Evolutionary conservation across 495 filamentous ascomycete species (phyloP).

Genomic region (Neurospora sp.): DNA sequence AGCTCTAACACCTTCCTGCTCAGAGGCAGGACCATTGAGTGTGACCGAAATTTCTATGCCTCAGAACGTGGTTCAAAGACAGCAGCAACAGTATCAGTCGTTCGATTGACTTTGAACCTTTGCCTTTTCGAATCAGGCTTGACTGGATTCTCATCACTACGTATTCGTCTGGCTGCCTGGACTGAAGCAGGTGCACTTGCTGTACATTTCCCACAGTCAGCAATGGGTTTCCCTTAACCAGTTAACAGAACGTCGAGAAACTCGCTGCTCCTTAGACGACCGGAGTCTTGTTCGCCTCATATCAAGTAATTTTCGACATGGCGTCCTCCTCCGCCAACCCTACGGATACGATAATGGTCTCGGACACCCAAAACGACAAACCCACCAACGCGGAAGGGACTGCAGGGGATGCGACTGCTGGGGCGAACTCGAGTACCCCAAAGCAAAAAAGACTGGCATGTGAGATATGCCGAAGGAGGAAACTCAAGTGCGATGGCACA

Average conservation of each 20-base stretch:
- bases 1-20: neutral
- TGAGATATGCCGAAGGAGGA: slow-evolving; percentile 87
- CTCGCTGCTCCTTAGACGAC: neutral
- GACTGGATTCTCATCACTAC: neutral
- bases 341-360: slow-evolving; percentile 25
- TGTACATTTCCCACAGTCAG: neutral
- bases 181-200: neutral
- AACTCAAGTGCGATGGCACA: slow-evolving; percentile 69
- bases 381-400: slow-evolving; percentile 19
- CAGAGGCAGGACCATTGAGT: neutral
- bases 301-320: slow-evolving; percentile 17
- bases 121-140: neutral
- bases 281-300: neutral
- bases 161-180: neutral
- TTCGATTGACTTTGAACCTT: neutral
- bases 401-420: slow-evolving; percentile 23
- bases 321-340: slow-evolving; percentile 30
- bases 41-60: neutral
- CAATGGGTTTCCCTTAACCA: neutral
- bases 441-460: slow-evolving; percentile 94
- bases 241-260: neutral
- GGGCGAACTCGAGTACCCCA: slow-evolving; percentile 54
- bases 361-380: slow-evolving; percentile 24
- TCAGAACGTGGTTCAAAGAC: neutral
- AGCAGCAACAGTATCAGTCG: neutral